Evolutionary conservation across 2,329 filamentous ascomycete genomes (phyloP).

Genomic region (Exophiala alcalophila): DNA sequence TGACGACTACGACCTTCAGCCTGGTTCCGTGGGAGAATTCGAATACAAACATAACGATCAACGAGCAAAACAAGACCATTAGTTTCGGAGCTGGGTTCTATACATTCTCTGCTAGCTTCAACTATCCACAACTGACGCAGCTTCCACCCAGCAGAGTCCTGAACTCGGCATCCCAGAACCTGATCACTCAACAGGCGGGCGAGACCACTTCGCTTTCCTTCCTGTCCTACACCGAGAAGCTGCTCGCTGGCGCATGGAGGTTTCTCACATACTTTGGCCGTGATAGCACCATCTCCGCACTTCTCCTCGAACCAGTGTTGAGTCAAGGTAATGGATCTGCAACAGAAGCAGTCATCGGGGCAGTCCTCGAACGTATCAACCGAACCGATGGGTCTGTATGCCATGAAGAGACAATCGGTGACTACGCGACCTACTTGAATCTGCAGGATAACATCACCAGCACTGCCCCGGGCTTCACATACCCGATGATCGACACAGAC

Average conservation of each 20-base stretch:
- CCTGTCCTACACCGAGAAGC: constrained; percentile 61
- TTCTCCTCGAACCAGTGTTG: constrained; percentile 58
- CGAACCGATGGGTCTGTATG: constrained; percentile 58
- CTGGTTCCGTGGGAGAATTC: constrained; percentile 40
- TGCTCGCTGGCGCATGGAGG: constrained; percentile 63
- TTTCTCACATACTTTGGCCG: constrained; percentile 67
- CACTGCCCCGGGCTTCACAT: constrained; percentile 54
- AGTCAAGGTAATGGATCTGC: constrained; percentile 55
- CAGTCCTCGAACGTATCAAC: constrained; percentile 61
- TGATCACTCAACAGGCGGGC: constrained; percentile 48
- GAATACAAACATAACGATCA: constrained; percentile 34
- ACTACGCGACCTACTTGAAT: constrained; percentile 62
- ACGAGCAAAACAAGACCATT: constrained; percentile 44
- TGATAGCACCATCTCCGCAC: constrained; percentile 61
- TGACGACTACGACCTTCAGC: constrained; percentile 54
- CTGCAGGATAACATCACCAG: constrained; percentile 52
- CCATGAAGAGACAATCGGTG: constrained; percentile 64
- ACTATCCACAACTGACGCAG: constrained; percentile 61
- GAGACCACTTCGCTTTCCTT: constrained; percentile 58
- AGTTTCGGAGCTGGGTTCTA: constrained; percentile 55
- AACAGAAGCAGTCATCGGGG: constrained; percentile 60
- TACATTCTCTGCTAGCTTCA: constrained; percentile 57
- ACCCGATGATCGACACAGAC: constrained; percentile 63
- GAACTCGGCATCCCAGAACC: constrained; percentile 44
- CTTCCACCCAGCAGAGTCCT: constrained; percentile 52